Percentiles rank a stretch among this genome's conserved stretches.
These are phyloP conservation scores for Trametes maxima DNA, from an alignment of 768 basidiomycete species.

Conservation along the genomic window DNA sequence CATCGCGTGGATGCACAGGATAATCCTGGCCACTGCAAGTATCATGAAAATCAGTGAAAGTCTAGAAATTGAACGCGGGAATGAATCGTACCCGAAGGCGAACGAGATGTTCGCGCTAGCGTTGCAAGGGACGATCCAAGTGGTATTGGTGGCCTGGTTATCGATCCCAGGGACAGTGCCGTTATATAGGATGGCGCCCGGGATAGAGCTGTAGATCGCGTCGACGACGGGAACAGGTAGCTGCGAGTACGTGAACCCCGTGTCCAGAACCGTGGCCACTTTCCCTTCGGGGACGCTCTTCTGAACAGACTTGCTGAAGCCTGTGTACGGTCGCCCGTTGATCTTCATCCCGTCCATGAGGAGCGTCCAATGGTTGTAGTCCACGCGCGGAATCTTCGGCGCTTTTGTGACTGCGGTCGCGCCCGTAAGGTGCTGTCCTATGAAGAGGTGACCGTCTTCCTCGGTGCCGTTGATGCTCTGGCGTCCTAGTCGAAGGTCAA, in stretches of 20 bases:
- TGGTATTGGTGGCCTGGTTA: conserved; percentile 11
- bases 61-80: too few species aligned
- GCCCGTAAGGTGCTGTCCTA: conserved; percentile 27
- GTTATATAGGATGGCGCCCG: conserved; percentile 30
- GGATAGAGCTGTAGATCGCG: conserved; percentile 34
- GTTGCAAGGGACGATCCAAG: conserved; percentile 36
- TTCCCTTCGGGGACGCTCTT: conserved; percentile 22
- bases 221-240: conserved; percentile 26
- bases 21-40: conserved; percentile 40
- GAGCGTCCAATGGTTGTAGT: conserved; percentile 29
- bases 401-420: conserved; percentile 15
- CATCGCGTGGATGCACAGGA: conserved; percentile 40
- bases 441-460: conserved; percentile 32
- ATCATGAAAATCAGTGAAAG: background rate
- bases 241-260: conserved; percentile 32
- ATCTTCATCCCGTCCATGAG: conserved; percentile 45
- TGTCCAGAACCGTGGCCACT: conserved; percentile 32
- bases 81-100: conserved; percentile 30
- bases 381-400: conserved; percentile 40
- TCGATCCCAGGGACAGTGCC: conserved; percentile 16
- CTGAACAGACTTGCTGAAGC: conserved; percentile 41
- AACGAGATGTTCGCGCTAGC: conserved; percentile 31
- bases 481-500: conserved; percentile 30
- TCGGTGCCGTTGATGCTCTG: conserved; percentile 19
- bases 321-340: conserved; percentile 47